Base-by-base conservation (phyloP, 2,329 filamentous ascomycete species). In the Ophiocordyceps sinensis region DNA sequence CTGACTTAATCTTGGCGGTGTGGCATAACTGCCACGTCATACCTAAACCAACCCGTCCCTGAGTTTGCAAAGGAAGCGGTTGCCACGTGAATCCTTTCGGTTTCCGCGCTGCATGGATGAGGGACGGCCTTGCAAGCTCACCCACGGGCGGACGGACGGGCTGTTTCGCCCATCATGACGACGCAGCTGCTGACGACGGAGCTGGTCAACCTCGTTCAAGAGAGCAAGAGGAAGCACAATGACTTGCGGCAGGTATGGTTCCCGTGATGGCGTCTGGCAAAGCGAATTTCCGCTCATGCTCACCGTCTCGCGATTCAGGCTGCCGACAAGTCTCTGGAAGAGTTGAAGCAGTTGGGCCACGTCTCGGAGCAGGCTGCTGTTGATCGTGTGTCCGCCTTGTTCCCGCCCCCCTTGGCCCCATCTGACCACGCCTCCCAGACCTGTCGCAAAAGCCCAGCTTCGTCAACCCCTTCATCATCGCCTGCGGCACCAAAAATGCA, bases 141-240 rank as follows among this genome's bases (percentile, higher is more conserved):
- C 36, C 42, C 30, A 45, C 50, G 52, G 53, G 53, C 51, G 39
- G 43, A 42, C 44, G 45, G 37, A 38, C 43, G 34, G 42, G 43
- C 48, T 38, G 44, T 41, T 40, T 44, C 44, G 50, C 47, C 48
- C 60, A 79, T 66, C 54, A 94, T 94, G 87, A 93, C 87, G 61
- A 82, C 86, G 54, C 85, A 93, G 73, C 79, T 94, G 55, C 74
- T 95, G 54, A 79, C 81, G 56, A 80, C 84, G 44, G 88, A 95
- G 73, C 76, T 95, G 60, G 77, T 82, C 55, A 93, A 85, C 65
- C 77, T 95, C 59, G 82, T 94, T 53, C 85, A 93, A 62, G 91
- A 98, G 68, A 91, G 88, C 58, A 96, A 94, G 65, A 77, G 89
- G 54, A 96, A 94, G 64, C 82, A 95, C 61, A 77, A 82, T 51